Conservation (phyloP, 2,329 filamentous ascomycete species). For the Fusarium aywerte region DNA sequence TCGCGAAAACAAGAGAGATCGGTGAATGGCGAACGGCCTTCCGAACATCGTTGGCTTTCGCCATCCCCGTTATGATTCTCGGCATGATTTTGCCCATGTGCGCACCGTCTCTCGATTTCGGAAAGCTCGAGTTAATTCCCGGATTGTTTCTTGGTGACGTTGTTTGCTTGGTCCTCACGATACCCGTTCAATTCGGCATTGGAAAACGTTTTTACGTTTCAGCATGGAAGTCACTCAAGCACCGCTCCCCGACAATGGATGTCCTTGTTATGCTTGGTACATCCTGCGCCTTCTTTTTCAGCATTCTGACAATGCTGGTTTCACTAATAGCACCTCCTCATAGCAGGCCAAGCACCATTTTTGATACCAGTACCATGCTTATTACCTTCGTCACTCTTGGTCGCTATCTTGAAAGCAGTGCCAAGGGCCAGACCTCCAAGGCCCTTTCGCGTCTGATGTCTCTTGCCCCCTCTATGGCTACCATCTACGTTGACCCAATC, state of each 20-base stretch:
- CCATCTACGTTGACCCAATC: conserved; percentile 94
- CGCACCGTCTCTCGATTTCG: conserved; percentile 79
- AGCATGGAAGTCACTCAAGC: conserved; percentile 92
- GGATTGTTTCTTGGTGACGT: conserved; percentile 91
- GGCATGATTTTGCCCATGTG: conserved; percentile 96
- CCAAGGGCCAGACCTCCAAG: conserved; percentile 95
- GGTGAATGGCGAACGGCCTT: conserved; percentile 91
- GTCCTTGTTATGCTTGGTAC: conserved; percentile 94
- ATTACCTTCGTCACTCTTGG: conserved; percentile 95
- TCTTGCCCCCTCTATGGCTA: conserved; percentile 93
- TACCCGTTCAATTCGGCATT: conserved; percentile 96
- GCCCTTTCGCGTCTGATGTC: conserved; percentile 96
- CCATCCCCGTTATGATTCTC: conserved; percentile 88
- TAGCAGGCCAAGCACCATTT: conserved; percentile 84
- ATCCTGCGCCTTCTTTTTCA: conserved; percentile 96
- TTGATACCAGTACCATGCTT: conserved; percentile 98
- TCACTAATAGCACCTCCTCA: conserved; percentile 82
- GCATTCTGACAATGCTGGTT: conserved; percentile 84
- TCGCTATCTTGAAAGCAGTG: conserved; percentile 90
- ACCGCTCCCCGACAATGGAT: conserved; percentile 96
- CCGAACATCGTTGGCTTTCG: conserved; percentile 79
- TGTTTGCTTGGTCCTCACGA: conserved; percentile 82
- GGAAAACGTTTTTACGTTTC: conserved; percentile 93
- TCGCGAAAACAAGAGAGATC: conserved; percentile 96
- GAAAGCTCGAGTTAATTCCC: conserved; percentile 70